phyloP scores from a whole-genome alignment of 148 eudicot species.

The Camellia sinensis region DNA sequence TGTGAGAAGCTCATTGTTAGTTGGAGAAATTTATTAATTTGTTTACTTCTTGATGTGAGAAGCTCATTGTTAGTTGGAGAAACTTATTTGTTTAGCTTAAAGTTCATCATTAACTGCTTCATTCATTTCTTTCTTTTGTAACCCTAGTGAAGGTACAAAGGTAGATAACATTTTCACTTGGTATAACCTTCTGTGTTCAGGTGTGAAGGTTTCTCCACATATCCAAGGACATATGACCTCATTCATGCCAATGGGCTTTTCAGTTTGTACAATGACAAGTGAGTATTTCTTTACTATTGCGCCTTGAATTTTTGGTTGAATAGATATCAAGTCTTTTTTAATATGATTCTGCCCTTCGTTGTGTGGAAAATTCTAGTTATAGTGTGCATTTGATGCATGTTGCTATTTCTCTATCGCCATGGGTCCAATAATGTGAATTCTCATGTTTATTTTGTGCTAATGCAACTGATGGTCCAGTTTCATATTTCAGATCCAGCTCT shows the following conservation, averaged over 20 bases:
- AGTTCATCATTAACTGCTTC: neutral
- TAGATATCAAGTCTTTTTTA: neutral
- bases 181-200: slow-evolving; percentile 10
- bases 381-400: neutral
- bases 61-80: neutral
- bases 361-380: neutral
- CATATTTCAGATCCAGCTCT: neutral
- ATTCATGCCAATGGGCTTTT: slow-evolving; percentile 89
- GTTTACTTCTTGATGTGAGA: neutral
- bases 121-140: no score
- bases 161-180: neutral
- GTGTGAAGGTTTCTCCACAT: slow-evolving; percentile 73
- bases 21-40: neutral
- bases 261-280: slow-evolving; percentile 86
- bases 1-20: neutral
- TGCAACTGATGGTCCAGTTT: neutral
- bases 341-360: slow-evolving; percentile 11
- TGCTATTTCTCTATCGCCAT: neutral
- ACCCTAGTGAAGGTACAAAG: neutral
- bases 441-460: neutral
- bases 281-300: slow-evolving; percentile 22
- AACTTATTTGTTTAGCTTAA: neutral
- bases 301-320: neutral
- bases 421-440: neutral
- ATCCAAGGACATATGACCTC: slow-evolving; percentile 92